These are phyloP conservation scores for Narthecium ossifragum DNA, from an alignment of 106 monocot genomes.

Conservation along the genomic window DNA sequence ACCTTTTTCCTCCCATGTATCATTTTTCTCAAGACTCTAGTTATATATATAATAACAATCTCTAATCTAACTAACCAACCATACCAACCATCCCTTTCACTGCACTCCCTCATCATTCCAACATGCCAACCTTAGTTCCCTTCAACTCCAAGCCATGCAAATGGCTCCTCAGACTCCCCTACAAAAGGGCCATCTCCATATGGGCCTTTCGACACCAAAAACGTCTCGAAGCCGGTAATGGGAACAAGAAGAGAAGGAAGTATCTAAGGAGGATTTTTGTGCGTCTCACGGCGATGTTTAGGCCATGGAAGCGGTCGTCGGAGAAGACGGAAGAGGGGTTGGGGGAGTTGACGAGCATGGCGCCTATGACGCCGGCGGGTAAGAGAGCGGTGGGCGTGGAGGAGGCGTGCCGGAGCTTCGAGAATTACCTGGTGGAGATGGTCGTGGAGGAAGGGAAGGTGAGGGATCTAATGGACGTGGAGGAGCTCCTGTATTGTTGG, in stretches of 20 bases:
- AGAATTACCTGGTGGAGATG: slow-evolving; percentile 67
- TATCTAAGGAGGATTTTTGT: neutral
- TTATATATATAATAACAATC: no score
- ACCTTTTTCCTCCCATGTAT: no score
- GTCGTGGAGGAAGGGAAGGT: slow-evolving; percentile 63
- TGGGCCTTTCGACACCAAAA: neutral
- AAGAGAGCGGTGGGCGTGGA: slow-evolving; percentile 15
- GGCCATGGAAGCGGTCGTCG: neutral
- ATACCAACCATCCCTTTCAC: neutral
- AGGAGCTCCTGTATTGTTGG: slow-evolving; percentile 74
- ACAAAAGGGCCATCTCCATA: slow-evolving; percentile 8
- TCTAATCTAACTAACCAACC: neutral
- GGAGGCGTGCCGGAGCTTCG: slow-evolving; percentile 57
- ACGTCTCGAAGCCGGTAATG: neutral
- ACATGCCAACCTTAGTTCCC: slow-evolving; percentile 7
- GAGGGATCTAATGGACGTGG: slow-evolving; percentile 63
- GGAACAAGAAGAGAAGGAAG: neutral
- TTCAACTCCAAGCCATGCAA: slow-evolving; percentile 37
- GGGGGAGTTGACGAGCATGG: slow-evolving; percentile 16
- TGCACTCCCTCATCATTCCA: slow-evolving; percentile 9
- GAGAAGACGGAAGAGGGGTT: slow-evolving; percentile 5
- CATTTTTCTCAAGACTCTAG: no score
- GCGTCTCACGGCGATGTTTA: neutral
- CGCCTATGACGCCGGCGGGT: slow-evolving; percentile 27
- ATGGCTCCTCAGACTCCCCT: slow-evolving; percentile 10